phyloP scores from a whole-genome alignment of 2,329 filamentous ascomycete genomes.

The Aspergillus chevalieri region DNA sequence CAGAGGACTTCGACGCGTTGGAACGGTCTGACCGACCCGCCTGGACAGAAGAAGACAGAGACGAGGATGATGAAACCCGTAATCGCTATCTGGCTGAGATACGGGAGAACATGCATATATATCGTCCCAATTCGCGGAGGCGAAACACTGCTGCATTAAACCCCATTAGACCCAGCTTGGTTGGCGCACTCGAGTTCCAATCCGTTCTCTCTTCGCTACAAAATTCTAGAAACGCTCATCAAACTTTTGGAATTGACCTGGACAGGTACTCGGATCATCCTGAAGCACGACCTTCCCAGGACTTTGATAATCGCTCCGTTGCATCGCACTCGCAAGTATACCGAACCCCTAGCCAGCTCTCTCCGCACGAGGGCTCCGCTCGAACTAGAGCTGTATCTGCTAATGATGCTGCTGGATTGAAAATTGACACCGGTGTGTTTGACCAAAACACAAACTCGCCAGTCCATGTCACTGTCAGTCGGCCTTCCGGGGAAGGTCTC shows the following conservation, averaged over 20 bases:
- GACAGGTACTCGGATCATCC: slow-evolving; percentile 65
- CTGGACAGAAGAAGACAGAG: slow-evolving; percentile 44
- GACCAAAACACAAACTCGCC: slow-evolving; percentile 14
- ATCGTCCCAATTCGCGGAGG: slow-evolving; percentile 60
- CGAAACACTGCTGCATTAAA: slow-evolving; percentile 61
- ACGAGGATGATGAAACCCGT: slow-evolving; percentile 50
- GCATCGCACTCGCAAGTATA: slow-evolving; percentile 38
- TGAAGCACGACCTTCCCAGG: slow-evolving; percentile 34
- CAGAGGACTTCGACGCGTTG: slow-evolving; percentile 58
- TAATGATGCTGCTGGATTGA: slow-evolving; percentile 48
- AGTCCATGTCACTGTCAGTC: slow-evolving; percentile 36
- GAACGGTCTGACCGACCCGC: slow-evolving; percentile 46
- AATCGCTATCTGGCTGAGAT: slow-evolving; percentile 69
- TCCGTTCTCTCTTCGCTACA: slow-evolving; percentile 84
- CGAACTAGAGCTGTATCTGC: slow-evolving; percentile 54
- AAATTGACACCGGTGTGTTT: slow-evolving; percentile 37
- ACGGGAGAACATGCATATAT: slow-evolving; percentile 86
- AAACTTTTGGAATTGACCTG: slow-evolving; percentile 58
- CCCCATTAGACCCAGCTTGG: slow-evolving; percentile 83
- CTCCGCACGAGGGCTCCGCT: slow-evolving; percentile 9
- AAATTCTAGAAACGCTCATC: slow-evolving; percentile 68
- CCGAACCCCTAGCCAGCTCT: not conserved
- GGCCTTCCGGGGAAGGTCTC: slow-evolving; percentile 27
- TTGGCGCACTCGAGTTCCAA: slow-evolving; percentile 89
- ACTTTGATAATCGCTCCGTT: slow-evolving; percentile 43